Conservation (phyloP, 768 basidiomycete species). For the Pisolithus sp. region DNA sequence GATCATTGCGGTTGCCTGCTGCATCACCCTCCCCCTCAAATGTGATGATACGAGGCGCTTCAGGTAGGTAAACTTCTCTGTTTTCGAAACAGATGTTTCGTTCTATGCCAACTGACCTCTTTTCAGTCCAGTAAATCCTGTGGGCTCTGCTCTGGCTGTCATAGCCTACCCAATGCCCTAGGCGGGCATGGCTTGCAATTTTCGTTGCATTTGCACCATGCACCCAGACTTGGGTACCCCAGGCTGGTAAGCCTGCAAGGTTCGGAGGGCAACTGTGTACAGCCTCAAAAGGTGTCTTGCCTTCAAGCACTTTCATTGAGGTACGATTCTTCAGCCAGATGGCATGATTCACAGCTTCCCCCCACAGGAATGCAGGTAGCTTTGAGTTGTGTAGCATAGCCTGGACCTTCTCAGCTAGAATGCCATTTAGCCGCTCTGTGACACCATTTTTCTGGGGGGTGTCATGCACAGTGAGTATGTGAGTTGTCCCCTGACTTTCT, state of each 20-base stretch:
- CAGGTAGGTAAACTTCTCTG: neutral
- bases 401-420: neutral
- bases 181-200: neutral
- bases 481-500: neutral
- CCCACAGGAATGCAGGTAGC: neutral
- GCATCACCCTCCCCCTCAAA: neutral
- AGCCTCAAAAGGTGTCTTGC: neutral
- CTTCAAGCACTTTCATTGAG: neutral
- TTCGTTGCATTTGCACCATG: neutral
- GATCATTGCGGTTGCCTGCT: neutral
- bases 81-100: neutral
- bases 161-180: neutral
- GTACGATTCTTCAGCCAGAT: neutral
- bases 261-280: neutral
- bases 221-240: neutral
- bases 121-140: neutral
- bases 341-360: too few relatives aligned
- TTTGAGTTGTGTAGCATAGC: neutral
- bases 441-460: neutral
- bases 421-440: neutral
- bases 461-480: neutral
- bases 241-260: too few relatives aligned
- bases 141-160: neutral
- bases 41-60: neutral
- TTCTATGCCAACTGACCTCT: neutral